These are phyloP conservation scores for Mucor plumbeus DNA, from an alignment of 371 early-diverging fungal species.

Conservation along the genomic window DNA sequence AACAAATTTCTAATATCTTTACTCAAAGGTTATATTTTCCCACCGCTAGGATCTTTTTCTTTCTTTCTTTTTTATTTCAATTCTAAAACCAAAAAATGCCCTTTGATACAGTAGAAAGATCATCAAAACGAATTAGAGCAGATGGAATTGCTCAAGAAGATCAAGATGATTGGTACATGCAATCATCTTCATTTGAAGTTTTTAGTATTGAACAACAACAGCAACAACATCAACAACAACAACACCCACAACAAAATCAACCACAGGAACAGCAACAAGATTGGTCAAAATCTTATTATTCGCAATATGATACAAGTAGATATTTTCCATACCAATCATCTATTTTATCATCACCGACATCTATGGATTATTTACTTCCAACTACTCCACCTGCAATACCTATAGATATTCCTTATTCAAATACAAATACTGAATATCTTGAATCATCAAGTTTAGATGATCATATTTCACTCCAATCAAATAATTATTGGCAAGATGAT, in stretches of 20 bases:
- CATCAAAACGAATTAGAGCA: slow-evolving; percentile 29
- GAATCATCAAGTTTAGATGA: slow-evolving; percentile 22
- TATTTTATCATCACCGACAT: slow-evolving; percentile 11
- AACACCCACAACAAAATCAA: neutral
- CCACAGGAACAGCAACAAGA: slow-evolving; percentile 8
- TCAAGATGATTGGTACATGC: slow-evolving; percentile 29
- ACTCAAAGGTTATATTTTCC: slow-evolving; percentile 29
- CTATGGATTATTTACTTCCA: slow-evolving; percentile 24
- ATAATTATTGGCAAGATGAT: slow-evolving; percentile 25
- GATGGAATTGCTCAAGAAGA: slow-evolving; percentile 16
- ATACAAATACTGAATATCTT: slow-evolving; percentile 5
- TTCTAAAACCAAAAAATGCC: slow-evolving; percentile 23
- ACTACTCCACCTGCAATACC: slow-evolving; percentile 25
- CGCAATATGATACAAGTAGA: neutral
- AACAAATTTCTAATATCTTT: slow-evolving; percentile 14
- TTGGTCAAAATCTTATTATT: neutral
- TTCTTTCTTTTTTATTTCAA: slow-evolving; percentile 10
- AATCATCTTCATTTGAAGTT: slow-evolving; percentile 13
- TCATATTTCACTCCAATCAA: slow-evolving; percentile 21
- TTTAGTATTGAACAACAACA: slow-evolving; percentile 7
- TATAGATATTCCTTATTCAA: slow-evolving; percentile 30
- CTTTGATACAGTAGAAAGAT: slow-evolving; percentile 38
- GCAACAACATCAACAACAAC: neutral
- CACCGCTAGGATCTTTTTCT: slow-evolving; percentile 14
- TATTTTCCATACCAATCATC: slow-evolving; percentile 18